Percentiles rank a stretch among this genome's conserved stretches.
Evolutionary conservation across 1,284 basidiomycete species (phyloP).

Genomic region (Apiotrichum laibachii): DNA sequence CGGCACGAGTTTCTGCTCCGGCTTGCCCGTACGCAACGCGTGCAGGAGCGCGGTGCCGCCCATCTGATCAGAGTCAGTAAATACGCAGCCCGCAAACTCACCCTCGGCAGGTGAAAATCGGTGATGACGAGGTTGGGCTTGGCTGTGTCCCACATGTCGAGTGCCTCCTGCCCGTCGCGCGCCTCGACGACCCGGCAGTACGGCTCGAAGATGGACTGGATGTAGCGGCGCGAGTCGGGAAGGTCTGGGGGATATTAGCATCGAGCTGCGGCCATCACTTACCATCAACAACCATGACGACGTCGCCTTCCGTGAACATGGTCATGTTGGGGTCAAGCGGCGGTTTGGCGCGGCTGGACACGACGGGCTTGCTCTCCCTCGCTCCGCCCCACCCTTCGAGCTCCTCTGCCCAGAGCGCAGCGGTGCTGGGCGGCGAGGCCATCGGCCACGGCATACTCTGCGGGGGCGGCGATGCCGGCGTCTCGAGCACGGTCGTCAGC

Average conservation of each 20-base stretch:
- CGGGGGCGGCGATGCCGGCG: not conserved
- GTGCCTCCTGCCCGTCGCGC: constrained; percentile 48
- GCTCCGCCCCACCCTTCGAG: not conserved
- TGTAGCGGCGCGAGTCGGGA: constrained; percentile 41
- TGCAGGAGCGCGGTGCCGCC: constrained; percentile 38
- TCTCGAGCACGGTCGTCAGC: not conserved
- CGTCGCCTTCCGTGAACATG: constrained; percentile 45
- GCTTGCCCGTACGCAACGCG: constrained; percentile 23
- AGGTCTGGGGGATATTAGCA: constrained; percentile 21
- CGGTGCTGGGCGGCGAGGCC: not conserved
- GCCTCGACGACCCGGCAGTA: constrained; percentile 52
- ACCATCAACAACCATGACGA: constrained; percentile 48
- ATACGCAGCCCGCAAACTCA: constrained; percentile 10
- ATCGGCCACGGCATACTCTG: not conserved
- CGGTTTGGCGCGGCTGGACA: not conserved
- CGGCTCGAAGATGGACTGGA: constrained; percentile 44
- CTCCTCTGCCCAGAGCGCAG: not conserved
- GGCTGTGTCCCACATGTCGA: constrained; percentile 35
- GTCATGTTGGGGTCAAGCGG: constrained; percentile 38
- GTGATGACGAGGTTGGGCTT: constrained; percentile 47
- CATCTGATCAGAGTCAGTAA: constrained; percentile 21
- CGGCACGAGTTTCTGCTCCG: constrained; percentile 29
- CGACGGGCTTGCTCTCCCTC: not conserved
- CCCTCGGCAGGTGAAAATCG: constrained; percentile 53
- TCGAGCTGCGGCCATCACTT: constrained; percentile 1